Conservation (phyloP, 257 asterid species). For the Solanum medicagineum region DNA sequence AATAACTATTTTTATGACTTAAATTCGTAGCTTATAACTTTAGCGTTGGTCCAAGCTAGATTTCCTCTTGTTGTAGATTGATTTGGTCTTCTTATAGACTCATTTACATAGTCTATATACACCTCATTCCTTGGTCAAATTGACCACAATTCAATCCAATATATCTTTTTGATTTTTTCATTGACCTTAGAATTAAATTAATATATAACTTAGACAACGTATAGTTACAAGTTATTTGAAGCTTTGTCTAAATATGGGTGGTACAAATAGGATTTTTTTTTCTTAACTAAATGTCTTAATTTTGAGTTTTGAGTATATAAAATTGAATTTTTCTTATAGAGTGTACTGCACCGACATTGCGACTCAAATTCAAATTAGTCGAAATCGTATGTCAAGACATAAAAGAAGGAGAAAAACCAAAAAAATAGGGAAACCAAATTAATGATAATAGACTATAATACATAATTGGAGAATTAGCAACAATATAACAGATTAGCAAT, state of each 20-base stretch:
- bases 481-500: background rate
- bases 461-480: background rate
- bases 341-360: too few relatives aligned
- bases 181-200: background rate
- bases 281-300: too few relatives aligned
- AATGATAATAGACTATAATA: too few relatives aligned
- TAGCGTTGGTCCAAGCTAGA: background rate
- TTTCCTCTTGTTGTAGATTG: background rate
- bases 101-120: background rate
- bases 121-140: background rate
- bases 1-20: accelerated
- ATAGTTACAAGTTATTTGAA: background rate
- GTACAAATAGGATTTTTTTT: too few relatives aligned
- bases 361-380: too few relatives aligned
- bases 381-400: too few relatives aligned
- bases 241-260: background rate
- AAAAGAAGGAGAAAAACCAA: too few relatives aligned
- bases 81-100: background rate
- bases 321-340: too few relatives aligned
- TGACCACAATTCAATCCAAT: background rate
- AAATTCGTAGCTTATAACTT: background rate
- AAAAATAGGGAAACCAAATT: too few relatives aligned
- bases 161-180: background rate
- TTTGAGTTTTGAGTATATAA: too few relatives aligned
- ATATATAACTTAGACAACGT: background rate